A percentile compares a stretch with the other conserved stretches of the same genome.
Evolutionary conservation across 805 yeast genomes (phyloP).

Genomic region (Suhomyces xylopsoci): DNA sequence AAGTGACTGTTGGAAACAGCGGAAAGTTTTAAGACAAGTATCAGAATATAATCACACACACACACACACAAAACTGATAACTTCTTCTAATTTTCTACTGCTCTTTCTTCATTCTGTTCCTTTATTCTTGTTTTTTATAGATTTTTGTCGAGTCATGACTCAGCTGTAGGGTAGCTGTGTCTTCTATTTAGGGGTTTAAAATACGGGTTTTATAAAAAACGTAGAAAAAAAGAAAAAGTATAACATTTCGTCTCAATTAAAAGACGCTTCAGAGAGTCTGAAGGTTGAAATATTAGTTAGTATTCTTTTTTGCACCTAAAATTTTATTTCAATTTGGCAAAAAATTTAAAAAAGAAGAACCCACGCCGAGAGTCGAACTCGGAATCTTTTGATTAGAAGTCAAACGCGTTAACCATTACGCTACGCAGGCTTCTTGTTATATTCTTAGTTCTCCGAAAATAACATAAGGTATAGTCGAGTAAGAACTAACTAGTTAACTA

Average conservation of each 20-base stretch:
- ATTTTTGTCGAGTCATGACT: neutral
- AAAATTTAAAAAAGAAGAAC: constrained; percentile 15
- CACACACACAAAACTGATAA: neutral
- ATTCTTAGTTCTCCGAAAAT: neutral
- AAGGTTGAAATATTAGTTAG: too few species aligned
- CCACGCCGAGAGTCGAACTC: constrained; percentile 60
- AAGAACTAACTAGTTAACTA: too few species aligned
- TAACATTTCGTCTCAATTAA: too few species aligned
- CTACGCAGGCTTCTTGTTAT: constrained; percentile 46
- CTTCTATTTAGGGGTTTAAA: neutral
- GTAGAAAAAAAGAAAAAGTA: too few species aligned
- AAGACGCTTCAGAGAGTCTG: too few species aligned
- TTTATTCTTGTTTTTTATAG: neutral
- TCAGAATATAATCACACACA: neutral
- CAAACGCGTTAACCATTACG: constrained; percentile 68
- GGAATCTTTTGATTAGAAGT: constrained; percentile 64
- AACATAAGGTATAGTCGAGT: neutral
- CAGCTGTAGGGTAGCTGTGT: neutral
- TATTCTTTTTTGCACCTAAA: too few species aligned
- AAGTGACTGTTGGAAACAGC: neutral
- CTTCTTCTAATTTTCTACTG: too few species aligned
- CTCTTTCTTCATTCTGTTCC: too few species aligned
- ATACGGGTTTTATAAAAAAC: neutral
- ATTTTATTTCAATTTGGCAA: neutral
- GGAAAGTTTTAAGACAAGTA: neutral